These are phyloP conservation scores for Xerocomus nothofagi DNA, from an alignment of 1,284 basidiomycete genomes.

Conservation along the genomic window DNA sequence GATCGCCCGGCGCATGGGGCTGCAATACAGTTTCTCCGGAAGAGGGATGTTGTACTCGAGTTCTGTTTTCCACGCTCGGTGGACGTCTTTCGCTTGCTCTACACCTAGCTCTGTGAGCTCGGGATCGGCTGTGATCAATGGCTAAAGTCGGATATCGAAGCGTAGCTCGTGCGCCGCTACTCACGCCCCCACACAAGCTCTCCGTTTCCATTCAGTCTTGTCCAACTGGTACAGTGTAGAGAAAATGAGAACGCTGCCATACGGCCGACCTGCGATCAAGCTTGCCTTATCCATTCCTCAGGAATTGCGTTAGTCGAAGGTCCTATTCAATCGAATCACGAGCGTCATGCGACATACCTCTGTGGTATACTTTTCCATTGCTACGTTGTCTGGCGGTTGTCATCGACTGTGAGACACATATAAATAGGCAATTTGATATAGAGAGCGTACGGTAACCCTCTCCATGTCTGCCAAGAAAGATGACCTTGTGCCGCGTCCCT, in stretches of 20 bases:
- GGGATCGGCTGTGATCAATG: slow-evolving; percentile 61
- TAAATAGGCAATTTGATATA: background rate
- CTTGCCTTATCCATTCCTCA: slow-evolving; percentile 59
- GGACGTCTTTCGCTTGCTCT: slow-evolving; percentile 59
- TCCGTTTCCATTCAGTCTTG: slow-evolving; percentile 67
- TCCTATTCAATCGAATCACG: background rate
- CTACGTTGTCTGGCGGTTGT: slow-evolving; percentile 64
- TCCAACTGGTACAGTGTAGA: slow-evolving; percentile 48
- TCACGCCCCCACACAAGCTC: slow-evolving; percentile 78
- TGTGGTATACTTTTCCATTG: slow-evolving; percentile 68
- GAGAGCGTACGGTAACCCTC: slow-evolving; percentile 53
- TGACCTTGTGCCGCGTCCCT: slow-evolving; percentile 55
- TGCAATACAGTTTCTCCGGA: slow-evolving; percentile 65
- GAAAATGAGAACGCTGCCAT: background rate
- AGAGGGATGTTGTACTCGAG: slow-evolving; percentile 51
- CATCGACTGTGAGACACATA: background rate
- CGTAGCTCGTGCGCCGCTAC: slow-evolving; percentile 29
- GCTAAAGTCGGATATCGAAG: background rate
- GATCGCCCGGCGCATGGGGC: slow-evolving; percentile 72
- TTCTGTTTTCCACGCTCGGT: slow-evolving; percentile 63
- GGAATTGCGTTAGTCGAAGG: background rate
- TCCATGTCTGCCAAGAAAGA: slow-evolving; percentile 71
- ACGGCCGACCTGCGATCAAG: slow-evolving; percentile 5
- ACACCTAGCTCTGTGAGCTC: slow-evolving; percentile 67
- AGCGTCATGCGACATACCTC: slow-evolving; percentile 37